Evolutionary conservation across 805 yeast genomes (phyloP).

Genomic region (Zygoascus tannicola): DNA sequence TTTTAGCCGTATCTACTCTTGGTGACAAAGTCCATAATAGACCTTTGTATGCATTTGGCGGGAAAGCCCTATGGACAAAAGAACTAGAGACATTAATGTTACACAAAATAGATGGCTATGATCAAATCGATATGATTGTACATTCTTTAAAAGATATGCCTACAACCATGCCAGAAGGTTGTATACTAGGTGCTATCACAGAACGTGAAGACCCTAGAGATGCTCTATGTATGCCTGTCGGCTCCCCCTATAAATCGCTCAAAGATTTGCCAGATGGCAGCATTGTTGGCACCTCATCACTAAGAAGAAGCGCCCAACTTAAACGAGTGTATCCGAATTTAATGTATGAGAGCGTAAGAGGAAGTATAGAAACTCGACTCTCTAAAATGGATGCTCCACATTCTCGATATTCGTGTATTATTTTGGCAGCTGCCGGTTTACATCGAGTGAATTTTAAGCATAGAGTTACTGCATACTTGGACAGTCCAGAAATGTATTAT

Average conservation of each 20-base stretch:
- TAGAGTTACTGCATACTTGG: constrained; percentile 65
- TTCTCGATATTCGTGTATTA: constrained; percentile 58
- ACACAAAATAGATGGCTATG: constrained; percentile 45
- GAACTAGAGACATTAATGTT: constrained; percentile 77
- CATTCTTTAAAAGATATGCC: constrained; percentile 92
- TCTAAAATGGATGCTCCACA: constrained; percentile 66
- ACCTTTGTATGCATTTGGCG: constrained; percentile 92
- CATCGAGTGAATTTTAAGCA: constrained; percentile 60
- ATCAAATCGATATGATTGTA: constrained; percentile 76
- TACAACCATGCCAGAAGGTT: constrained; percentile 80
- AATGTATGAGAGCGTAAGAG: constrained; percentile 76
- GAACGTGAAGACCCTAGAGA: constrained; percentile 90
- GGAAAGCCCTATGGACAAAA: constrained; percentile 93
- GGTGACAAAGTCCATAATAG: constrained; percentile 82
- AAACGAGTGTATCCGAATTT: constrained; percentile 68
- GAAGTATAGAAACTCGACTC: constrained; percentile 73
- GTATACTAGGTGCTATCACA: constrained; percentile 78
- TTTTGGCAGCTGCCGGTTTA: constrained; percentile 90
- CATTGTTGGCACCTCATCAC: constrained; percentile 89
- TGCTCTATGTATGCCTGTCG: constrained; percentile 67
- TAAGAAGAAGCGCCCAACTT: constrained; percentile 88
- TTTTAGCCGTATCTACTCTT: constrained; percentile 71
- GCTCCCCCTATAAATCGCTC: constrained; percentile 53
- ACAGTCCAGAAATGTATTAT: constrained; percentile 75
- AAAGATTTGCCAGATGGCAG: constrained; percentile 76